Evolutionary conservation across 1,284 basidiomycete species (phyloP).

Genomic region (Irpex sp.): DNA sequence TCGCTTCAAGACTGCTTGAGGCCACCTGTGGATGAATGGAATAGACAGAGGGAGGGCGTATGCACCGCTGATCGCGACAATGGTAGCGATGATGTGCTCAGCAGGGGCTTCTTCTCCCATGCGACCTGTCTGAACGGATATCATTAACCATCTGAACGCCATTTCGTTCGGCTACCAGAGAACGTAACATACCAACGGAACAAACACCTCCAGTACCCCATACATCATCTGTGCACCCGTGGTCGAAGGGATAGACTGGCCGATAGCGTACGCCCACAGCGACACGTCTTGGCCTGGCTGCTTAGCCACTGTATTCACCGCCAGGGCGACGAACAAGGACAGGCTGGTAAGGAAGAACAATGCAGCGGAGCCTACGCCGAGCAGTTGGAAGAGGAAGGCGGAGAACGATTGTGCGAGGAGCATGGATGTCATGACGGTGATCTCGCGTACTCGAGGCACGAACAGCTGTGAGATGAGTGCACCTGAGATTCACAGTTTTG

Average conservation of each 20-base stretch:
- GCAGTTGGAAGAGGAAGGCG: constrained; percentile 53
- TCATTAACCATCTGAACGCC: constrained; percentile 12
- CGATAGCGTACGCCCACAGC: constrained; percentile 66
- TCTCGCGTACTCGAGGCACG: constrained; percentile 52
- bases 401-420: constrained; percentile 56
- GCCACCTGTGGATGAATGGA: constrained; percentile 79
- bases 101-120: constrained; percentile 77
- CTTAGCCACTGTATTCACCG: constrained; percentile 47
- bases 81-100: constrained; percentile 86
- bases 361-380: constrained; percentile 68
- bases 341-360: constrained; percentile 58
- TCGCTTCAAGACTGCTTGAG: constrained; percentile 41
- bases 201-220: constrained; percentile 84
- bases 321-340: constrained; percentile 49
- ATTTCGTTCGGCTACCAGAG: not conserved
- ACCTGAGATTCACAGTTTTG: constrained; percentile 33
- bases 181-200: constrained; percentile 69
- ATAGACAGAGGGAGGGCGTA: constrained; percentile 62
- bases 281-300: constrained; percentile 36
- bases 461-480: constrained; percentile 53
- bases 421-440: constrained; percentile 57
- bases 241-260: constrained; percentile 58
- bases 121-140: constrained; percentile 56
- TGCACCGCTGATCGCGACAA: constrained; percentile 59
- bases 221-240: constrained; percentile 70